Conservation (phyloP, 1,284 basidiomycete genomes). For the Filobasidium uniguttulatum region DNA sequence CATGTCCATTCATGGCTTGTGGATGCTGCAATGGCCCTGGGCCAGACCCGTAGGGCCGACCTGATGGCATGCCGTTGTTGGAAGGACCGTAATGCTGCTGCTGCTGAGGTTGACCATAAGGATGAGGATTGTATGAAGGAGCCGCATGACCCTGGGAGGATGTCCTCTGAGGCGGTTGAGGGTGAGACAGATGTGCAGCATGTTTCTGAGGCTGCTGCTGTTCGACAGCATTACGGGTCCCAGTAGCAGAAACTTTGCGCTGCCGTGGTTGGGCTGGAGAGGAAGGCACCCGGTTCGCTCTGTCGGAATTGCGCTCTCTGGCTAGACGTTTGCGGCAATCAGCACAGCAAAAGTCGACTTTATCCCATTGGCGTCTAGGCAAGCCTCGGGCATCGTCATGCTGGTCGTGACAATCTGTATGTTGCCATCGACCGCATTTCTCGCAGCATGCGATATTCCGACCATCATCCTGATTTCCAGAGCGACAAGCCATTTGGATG, state of each 20-base stretch:
- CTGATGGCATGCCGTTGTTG: too few species aligned
- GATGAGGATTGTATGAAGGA: background rate
- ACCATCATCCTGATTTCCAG: constrained; percentile 33
- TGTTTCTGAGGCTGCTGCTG: background rate
- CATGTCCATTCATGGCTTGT: too few species aligned
- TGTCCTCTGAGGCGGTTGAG: background rate
- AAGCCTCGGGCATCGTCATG: constrained; percentile 24
- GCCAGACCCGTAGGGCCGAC: too few species aligned
- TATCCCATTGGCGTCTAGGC: constrained; percentile 31
- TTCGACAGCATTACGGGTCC: background rate
- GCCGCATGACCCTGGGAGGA: background rate
- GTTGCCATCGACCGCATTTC: constrained; percentile 41
- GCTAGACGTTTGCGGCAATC: constrained; percentile 4
- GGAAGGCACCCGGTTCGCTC: background rate
- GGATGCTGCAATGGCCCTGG: too few species aligned
- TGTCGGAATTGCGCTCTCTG: background rate
- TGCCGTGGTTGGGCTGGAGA: background rate
- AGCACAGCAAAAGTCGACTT: constrained; percentile 28
- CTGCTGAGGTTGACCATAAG: background rate
- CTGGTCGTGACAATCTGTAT: constrained; percentile 33
- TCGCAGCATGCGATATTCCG: constrained; percentile 41
- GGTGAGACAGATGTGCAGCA: background rate
- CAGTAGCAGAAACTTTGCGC: background rate
- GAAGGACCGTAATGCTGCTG: too few species aligned
- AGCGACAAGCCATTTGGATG: background rate